Evolutionary conservation across 179 eudicot genomes (phyloP).

Genomic region (Spergularia azorica): DNA sequence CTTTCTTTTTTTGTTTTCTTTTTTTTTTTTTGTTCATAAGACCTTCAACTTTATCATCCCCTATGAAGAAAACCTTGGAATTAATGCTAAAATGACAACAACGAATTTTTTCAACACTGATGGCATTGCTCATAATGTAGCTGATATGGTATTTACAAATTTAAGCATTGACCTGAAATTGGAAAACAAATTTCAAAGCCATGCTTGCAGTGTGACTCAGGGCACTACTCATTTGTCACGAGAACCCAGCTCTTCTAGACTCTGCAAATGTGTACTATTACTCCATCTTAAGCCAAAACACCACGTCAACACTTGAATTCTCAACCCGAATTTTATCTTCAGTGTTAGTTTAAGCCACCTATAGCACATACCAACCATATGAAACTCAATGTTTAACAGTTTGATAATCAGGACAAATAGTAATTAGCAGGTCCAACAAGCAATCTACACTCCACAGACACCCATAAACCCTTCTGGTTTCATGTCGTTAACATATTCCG

Average conservation of each 20-base stretch:
- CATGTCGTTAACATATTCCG: neutral
- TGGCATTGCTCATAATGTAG: neutral
- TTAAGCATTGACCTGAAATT: neutral
- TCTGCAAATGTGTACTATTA: neutral
- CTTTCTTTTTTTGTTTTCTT: too few species aligned
- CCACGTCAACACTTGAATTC: neutral
- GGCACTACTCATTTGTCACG: neutral
- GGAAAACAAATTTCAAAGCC: neutral
- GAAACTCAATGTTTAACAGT: neutral
- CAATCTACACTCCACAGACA: neutral
- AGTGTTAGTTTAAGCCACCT: neutral
- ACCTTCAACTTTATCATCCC: neutral
- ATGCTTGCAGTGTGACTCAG: neutral
- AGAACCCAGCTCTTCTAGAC: neutral
- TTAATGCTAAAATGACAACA: neutral
- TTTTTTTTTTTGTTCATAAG: too few species aligned
- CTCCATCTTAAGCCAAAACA: neutral
- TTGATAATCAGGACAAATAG: neutral
- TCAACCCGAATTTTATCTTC: neutral
- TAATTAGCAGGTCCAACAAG: neutral
- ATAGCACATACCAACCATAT: neutral
- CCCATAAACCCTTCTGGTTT: neutral
- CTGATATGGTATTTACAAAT: neutral
- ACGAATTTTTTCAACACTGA: neutral
- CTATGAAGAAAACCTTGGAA: neutral